Conservation (phyloP, 2,329 filamentous ascomycete genomes). For the Rutstroemia sp. region DNA sequence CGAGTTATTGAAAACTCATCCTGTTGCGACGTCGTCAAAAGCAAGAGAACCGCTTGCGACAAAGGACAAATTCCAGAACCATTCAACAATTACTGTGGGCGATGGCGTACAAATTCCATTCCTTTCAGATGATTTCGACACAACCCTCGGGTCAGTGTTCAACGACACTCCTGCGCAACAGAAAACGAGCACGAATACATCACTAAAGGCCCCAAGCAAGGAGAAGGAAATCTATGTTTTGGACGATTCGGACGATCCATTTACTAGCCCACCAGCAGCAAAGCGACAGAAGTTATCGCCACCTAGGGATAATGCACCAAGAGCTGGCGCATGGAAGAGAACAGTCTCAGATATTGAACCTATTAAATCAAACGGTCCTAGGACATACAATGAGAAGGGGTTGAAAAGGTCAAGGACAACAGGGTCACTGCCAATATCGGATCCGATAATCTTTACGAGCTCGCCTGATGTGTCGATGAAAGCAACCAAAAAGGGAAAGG, state of each 20-base stretch:
- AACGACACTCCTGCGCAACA: background rate
- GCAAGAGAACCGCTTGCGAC: background rate
- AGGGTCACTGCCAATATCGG: conserved; percentile 21
- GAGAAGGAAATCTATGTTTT: background rate
- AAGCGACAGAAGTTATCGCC: background rate
- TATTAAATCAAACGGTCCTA: conserved; percentile 20
- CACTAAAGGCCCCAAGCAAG: background rate
- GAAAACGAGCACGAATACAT: background rate
- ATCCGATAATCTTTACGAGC: conserved; percentile 24
- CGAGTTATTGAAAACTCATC: background rate
- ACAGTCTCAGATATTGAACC: conserved; percentile 31
- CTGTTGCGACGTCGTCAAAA: background rate
- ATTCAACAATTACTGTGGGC: background rate
- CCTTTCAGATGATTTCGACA: conserved; percentile 34
- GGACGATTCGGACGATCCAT: conserved; percentile 29
- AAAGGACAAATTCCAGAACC: background rate
- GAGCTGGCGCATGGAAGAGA: conserved; percentile 14
- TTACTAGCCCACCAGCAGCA: conserved; percentile 11
- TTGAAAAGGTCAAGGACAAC: conserved; percentile 31
- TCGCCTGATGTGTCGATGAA: conserved; percentile 22
- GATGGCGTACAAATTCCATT: background rate
- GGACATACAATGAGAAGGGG: conserved; percentile 16
- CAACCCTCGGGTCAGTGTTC: conserved; percentile 24
- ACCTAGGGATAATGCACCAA: background rate
- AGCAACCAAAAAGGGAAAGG: conserved; percentile 12